Percentiles rank a stretch among this genome's conserved stretches.
phyloP scores from a whole-genome alignment of 2,329 filamentous ascomycete genomes.

The Colletotrichum sp. region DNA sequence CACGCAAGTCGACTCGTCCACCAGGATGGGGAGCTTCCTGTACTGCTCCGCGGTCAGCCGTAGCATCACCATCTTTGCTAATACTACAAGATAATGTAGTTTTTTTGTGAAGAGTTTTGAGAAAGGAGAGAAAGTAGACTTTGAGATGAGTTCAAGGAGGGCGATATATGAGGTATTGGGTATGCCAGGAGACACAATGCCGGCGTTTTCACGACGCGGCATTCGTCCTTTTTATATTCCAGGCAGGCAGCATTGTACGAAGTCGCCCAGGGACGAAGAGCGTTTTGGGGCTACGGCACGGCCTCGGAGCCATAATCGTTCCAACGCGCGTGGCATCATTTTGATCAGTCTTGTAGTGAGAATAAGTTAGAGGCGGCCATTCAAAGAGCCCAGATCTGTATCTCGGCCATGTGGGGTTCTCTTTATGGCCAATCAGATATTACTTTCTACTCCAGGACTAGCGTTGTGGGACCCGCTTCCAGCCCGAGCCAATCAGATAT shows the following conservation, averaged over 20 bases:
- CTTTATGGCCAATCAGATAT: background rate
- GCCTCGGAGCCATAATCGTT: background rate
- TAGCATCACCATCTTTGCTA: constrained; percentile 10
- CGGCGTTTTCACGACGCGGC: background rate
- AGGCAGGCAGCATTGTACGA: background rate
- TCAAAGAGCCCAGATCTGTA: background rate
- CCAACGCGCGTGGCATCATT: background rate
- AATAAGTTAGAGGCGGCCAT: background rate
- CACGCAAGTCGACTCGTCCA: background rate
- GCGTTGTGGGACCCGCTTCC: background rate
- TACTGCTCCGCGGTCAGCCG: constrained; percentile 5
- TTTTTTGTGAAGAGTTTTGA: too few species aligned
- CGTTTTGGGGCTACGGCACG: background rate
- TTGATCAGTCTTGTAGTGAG: background rate
- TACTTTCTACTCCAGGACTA: background rate
- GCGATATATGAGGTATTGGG: background rate
- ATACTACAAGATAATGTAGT: background rate
- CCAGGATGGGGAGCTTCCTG: constrained; percentile 9
- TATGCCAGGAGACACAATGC: background rate
- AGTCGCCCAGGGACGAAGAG: background rate
- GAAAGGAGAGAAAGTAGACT: background rate
- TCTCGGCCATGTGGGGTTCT: background rate
- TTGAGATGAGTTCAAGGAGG: background rate
- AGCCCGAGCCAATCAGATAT: background rate
- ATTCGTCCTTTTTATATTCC: background rate